Evolutionary conservation across 73 alveolate species (phyloP).

Genomic region (Paramecium biaurelia): DNA sequence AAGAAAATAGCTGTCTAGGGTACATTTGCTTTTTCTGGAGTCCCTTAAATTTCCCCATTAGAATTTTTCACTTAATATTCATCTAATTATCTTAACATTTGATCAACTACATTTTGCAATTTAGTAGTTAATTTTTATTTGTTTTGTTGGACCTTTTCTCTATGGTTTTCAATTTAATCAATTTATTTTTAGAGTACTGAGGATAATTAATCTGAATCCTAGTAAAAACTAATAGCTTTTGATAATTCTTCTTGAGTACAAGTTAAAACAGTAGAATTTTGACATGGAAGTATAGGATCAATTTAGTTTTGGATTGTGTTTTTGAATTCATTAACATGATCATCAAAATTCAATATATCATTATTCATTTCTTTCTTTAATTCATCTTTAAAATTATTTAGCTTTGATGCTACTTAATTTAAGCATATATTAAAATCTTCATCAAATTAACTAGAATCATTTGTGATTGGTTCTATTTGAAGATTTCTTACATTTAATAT

Average conservation of each 20-base stretch:
- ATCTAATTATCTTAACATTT: neutral
- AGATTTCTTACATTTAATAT: neutral
- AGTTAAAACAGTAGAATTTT: neutral
- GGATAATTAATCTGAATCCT: neutral
- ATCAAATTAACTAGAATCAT: conserved; percentile 16
- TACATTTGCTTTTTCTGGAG: neutral
- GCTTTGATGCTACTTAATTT: neutral
- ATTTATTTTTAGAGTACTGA: neutral
- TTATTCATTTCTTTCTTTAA: neutral
- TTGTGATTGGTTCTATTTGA: neutral
- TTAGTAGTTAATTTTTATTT: neutral
- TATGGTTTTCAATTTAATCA: neutral
- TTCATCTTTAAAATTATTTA: neutral
- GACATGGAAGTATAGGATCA: neutral
- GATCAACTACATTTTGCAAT: neutral
- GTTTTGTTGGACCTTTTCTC: neutral
- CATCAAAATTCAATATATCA: neutral
- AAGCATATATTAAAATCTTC: neutral
- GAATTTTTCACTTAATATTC: neutral
- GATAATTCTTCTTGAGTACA: neutral
- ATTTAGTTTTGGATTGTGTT: neutral
- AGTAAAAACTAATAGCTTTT: neutral
- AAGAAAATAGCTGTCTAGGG: neutral
- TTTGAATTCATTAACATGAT: neutral
- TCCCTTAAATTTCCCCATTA: neutral